Evolutionary conservation across 2,329 filamentous ascomycete species (phyloP).

Genomic region (Aspergillus ochraceus): DNA sequence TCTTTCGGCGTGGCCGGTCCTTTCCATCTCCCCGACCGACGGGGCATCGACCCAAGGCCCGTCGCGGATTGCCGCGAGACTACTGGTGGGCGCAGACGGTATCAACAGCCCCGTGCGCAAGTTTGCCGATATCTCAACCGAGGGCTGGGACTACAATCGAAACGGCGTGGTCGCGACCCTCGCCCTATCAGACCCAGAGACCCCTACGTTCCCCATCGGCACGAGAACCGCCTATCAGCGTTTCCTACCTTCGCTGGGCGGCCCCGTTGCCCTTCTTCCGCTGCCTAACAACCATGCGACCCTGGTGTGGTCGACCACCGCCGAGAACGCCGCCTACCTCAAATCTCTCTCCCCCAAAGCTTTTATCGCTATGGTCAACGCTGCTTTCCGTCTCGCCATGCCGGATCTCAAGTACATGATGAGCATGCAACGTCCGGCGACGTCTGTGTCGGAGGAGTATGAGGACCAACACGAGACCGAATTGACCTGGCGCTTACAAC

Average conservation of each 20-base stretch:
- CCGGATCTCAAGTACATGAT: slow-evolving; percentile 85
- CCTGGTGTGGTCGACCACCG: slow-evolving; percentile 92
- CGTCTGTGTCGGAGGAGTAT: slow-evolving; percentile 14
- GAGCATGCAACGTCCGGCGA: slow-evolving; percentile 50
- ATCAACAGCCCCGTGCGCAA: slow-evolving; percentile 89
- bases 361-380: slow-evolving; percentile 87
- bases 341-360: slow-evolving; percentile 72
- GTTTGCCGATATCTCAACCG: slow-evolving; percentile 81
- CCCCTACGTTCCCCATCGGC: slow-evolving; percentile 32
- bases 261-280: slow-evolving; percentile 87
- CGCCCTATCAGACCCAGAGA: slow-evolving; percentile 57
- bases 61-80: slow-evolving; percentile 69
- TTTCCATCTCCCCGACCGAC: slow-evolving; percentile 65
- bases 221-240: slow-evolving; percentile 86
- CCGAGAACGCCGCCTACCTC: slow-evolving; percentile 72
- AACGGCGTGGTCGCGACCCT: slow-evolving; percentile 92
- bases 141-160: slow-evolving; percentile 90
- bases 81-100: slow-evolving; percentile 90
- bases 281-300: slow-evolving; percentile 80
- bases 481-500: slow-evolving; percentile 75
- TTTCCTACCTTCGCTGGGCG: slow-evolving; percentile 76
- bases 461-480: slow-evolving; percentile 65
- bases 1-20: slow-evolving; percentile 81
- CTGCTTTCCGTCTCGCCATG: slow-evolving; percentile 79
- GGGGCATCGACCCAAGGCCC: slow-evolving; percentile 28